These are phyloP conservation scores for Ophiorrhiza pumila DNA, from an alignment of 257 asterid genomes.

Conservation along the genomic window DNA sequence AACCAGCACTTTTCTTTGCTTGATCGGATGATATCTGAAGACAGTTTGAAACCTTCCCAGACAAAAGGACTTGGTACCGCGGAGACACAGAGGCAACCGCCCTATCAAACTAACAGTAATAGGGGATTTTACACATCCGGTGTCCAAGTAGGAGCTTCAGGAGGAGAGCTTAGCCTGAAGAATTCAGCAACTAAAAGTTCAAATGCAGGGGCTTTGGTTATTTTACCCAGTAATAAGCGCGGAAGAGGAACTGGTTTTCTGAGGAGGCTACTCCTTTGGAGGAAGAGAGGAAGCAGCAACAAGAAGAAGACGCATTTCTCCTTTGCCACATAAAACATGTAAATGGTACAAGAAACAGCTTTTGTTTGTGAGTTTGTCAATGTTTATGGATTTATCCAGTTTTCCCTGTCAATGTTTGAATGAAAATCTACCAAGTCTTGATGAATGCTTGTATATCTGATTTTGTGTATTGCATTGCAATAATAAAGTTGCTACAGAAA, in stretches of 20 bases:
- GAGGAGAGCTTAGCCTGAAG: constrained; percentile 15
- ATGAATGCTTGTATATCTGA: not conserved
- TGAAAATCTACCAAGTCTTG: not conserved
- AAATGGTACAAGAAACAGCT: constrained; percentile 19
- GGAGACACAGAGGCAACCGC: constrained; percentile 7
- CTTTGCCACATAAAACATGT: constrained; percentile 32
- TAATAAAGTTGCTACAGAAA: not conserved
- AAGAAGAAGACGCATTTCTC: constrained; percentile 38
- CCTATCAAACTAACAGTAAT: not conserved
- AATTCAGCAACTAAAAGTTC: constrained; percentile 18
- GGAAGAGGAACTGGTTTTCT: constrained; percentile 58
- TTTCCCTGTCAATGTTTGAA: not conserved
- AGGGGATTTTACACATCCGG: constrained; percentile 9
- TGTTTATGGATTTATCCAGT: constrained; percentile 11
- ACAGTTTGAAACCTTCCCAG: constrained; percentile 35
- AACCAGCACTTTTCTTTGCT: constrained; percentile 63
- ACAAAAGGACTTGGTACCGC: constrained; percentile 28
- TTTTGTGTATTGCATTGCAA: constrained; percentile 9
- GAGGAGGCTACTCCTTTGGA: constrained; percentile 63
- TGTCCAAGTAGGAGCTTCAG: constrained; percentile 20
- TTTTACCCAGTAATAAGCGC: constrained; percentile 45
- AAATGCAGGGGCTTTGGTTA: constrained; percentile 45
- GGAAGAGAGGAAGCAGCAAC: constrained; percentile 44
- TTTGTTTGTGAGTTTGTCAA: constrained; percentile 16
- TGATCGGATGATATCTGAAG: constrained; percentile 67